Evolutionary conservation across 2,329 filamentous ascomycete genomes (phyloP).

Genomic region (Sphaerulina musiva): DNA sequence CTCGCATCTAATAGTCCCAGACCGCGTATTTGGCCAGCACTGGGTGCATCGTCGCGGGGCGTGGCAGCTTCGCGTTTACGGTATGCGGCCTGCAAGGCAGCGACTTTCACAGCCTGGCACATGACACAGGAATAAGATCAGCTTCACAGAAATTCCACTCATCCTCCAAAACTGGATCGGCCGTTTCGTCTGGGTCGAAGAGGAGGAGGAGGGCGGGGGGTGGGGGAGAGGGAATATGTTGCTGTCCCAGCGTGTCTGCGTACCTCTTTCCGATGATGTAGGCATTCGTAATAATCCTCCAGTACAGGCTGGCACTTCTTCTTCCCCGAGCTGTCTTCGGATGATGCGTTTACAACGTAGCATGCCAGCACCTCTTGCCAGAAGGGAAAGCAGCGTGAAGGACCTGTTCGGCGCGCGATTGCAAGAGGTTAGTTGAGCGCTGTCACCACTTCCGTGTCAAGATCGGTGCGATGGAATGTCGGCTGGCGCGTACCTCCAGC

Average conservation of each 20-base stretch:
- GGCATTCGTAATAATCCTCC: constrained; percentile 97
- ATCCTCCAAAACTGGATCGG: no score
- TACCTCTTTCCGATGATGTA: constrained; percentile 99
- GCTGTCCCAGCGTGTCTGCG: constrained; percentile 23
- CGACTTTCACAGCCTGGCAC: constrained; percentile 66
- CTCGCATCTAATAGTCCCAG: constrained; percentile 71
- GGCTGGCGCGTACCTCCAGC: constrained; percentile 57
- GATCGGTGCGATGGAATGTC: neutral
- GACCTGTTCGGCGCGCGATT: constrained; percentile 42
- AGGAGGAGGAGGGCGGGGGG: no score
- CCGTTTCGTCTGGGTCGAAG: no score
- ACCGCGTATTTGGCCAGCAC: constrained; percentile 78
- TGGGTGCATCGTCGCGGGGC: constrained; percentile 72
- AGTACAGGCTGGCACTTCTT: constrained; percentile 78
- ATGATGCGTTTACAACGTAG: constrained; percentile 87
- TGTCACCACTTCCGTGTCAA: neutral
- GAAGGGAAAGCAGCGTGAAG: constrained; percentile 90
- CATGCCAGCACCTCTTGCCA: constrained; percentile 99
- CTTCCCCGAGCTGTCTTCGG: constrained; percentile 73
- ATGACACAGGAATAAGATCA: neutral
- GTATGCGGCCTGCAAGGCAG: constrained; percentile 75
- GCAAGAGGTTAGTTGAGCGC: neutral
- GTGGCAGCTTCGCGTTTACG: constrained; percentile 70
- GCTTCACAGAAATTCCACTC: neutral
- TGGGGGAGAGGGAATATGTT: neutral